A percentile compares a stretch with the other conserved stretches of the same genome.
Evolutionary conservation across 1,284 basidiomycete species (phyloP).

Genomic region (Heterobasidion occidentale): DNA sequence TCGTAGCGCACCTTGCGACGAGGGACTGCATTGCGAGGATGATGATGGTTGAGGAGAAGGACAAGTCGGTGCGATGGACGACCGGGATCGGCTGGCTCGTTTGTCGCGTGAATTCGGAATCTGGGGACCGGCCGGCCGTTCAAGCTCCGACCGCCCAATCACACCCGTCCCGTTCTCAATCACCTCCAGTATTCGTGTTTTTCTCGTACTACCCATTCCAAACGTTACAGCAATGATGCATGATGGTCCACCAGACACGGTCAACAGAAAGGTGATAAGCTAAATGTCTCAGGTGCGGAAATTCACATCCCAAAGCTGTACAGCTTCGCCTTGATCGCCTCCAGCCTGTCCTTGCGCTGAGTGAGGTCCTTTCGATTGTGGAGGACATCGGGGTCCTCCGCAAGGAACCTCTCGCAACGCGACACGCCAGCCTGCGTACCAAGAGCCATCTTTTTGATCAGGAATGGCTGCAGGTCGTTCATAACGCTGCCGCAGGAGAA

Average conservation of each 20-base stretch:
- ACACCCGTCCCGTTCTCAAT: neutral
- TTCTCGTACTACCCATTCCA: no score
- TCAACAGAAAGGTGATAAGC: neutral
- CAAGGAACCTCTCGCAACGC: conserved; percentile 30
- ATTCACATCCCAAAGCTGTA: conserved; percentile 19
- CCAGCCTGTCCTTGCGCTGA: conserved; percentile 21
- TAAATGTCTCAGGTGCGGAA: neutral
- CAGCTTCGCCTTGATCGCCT: conserved; percentile 25
- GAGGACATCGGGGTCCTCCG: conserved; percentile 32
- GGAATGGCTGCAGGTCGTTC: conserved; percentile 23
- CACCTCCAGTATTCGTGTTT: neutral
- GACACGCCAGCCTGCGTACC: conserved; percentile 25
- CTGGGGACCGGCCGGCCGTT: neutral
- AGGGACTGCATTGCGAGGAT: conserved; percentile 19
- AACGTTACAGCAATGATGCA: no score
- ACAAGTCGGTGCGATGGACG: conserved; percentile 4
- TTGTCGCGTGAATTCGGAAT: conserved; percentile 8
- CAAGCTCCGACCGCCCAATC: neutral
- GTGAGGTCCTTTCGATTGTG: conserved; percentile 27
- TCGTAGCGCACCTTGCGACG: conserved; percentile 13
- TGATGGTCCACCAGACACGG: neutral
- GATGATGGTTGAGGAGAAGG: conserved; percentile 6
- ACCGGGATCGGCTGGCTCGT: neutral
- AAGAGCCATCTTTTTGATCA: conserved; percentile 32
- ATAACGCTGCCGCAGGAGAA: conserved; percentile 16